Evolutionary conservation across 2,329 filamentous ascomycete genomes (phyloP), one percentile per base, ranked within the genome.

Genomic region (Fusarium sp.): DNA sequence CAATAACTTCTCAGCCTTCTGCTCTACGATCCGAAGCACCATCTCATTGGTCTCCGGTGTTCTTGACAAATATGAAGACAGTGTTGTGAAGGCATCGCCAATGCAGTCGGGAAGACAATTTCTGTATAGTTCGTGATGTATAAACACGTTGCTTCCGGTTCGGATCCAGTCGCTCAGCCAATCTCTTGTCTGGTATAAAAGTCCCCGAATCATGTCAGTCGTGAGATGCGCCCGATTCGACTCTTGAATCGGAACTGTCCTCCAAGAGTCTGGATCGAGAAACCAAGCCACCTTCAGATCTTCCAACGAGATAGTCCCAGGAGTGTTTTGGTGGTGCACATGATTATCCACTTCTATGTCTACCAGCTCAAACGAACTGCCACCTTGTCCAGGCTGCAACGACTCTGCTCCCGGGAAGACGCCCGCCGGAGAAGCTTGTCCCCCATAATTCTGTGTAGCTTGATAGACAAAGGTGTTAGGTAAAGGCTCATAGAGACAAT

Each of bases 401-500:
- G 17, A 27, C 3, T 10, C 5, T 4, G 25, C 7, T 8, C 39
- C 54, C 15, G 36, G 11, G 1, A 36, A 25, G 31, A 3, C 12
- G 6, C 3, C 39, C 10, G 13, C 17, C 1, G 33, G 2, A 4
- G 27, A 22, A 2, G 46, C n/a, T 12, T 53, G 55, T 4, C 4
- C n/a, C 0, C 7, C 17, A 5, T 3, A 35, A 6, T 33, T 17
- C 4, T 57, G 41, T 22, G 49, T 20, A 15, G 62, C 41, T 14
- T 56, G 58, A 7, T 71, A 71, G 20, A 71, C 12, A 25, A 71
- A 38, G 36, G 44, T 72, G 4, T 52, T 57, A 38, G 58, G 68
- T n/a, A 39, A 33, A 11, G 59, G 50, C 25, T 65, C 63, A 33
- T 80, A 80, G 1, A 77, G 52, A 39, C 72, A 74, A 10, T 44